Conservation (phyloP, 2,329 filamentous ascomycete genomes). For the Polychaeton citri region DNA sequence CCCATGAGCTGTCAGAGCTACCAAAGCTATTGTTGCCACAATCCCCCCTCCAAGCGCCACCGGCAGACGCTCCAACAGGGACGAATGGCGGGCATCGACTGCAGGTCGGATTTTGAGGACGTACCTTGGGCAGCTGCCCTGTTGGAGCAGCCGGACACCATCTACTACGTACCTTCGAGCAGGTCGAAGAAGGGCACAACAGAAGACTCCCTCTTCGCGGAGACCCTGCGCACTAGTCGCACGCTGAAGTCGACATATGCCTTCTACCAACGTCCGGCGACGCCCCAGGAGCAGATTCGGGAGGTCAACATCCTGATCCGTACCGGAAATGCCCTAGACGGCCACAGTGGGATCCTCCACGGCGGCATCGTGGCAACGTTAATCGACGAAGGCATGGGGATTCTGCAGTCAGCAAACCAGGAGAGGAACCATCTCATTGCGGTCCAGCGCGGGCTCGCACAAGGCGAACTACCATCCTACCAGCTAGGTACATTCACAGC, state of each 20-base stretch:
- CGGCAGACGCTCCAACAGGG: no score
- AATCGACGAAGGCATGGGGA: slow-evolving; percentile 46
- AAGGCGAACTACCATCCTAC: slow-evolving; percentile 11
- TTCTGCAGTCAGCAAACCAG: slow-evolving; percentile 33
- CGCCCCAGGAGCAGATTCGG: slow-evolving; percentile 13
- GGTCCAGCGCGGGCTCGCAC: slow-evolving; percentile 6
- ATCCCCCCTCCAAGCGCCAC: no score
- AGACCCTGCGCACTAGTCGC: slow-evolving; percentile 37
- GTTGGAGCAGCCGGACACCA: slow-evolving; percentile 22
- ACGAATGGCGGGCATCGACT: slow-evolving; percentile 13
- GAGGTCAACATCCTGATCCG: slow-evolving; percentile 27
- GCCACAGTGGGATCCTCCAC: slow-evolving; percentile 40
- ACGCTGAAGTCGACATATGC: slow-evolving; percentile 36
- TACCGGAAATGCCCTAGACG: slow-evolving; percentile 42
- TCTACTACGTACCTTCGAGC: slow-evolving; percentile 23
- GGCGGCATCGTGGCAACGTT: slow-evolving; percentile 45
- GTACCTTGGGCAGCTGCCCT: slow-evolving; percentile 20
- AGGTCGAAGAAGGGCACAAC: slow-evolving; percentile 25
- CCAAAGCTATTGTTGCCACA: no score
- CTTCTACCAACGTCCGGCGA: slow-evolving; percentile 27
- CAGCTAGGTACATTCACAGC: slow-evolving; percentile 31
- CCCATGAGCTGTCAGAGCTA: no score
- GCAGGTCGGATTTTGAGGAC: slow-evolving; percentile 14
- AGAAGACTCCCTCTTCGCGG: slow-evolving; percentile 41
- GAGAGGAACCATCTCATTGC: slow-evolving; percentile 11